Conservation (phyloP, 2,329 filamentous ascomycete species). For the Pyricularia pennisetigena region DNA sequence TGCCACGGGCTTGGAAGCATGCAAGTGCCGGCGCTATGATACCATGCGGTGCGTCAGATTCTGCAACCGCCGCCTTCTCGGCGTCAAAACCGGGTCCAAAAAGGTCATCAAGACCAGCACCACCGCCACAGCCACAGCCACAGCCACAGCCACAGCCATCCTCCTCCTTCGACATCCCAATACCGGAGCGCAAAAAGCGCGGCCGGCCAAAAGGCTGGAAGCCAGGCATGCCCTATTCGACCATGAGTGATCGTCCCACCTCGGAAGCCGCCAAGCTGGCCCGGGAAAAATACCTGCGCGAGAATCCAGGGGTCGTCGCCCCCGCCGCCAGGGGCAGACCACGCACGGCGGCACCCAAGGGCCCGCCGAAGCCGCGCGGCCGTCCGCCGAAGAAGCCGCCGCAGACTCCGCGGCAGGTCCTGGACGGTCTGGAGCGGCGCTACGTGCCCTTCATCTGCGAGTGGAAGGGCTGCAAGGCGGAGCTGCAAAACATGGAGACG, state of each 20-base stretch:
- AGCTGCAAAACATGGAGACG: slow-evolving; percentile 53
- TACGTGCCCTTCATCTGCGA: slow-evolving; percentile 49
- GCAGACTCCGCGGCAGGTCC: slow-evolving; percentile 29
- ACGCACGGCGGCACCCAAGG: neutral
- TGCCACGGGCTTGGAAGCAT: neutral
- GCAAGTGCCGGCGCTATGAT: neutral
- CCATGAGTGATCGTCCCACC: slow-evolving; percentile 7
- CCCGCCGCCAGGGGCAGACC: neutral
- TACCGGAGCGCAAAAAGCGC: slow-evolving; percentile 16
- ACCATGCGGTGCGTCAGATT: neutral
- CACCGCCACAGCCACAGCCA: neutral
- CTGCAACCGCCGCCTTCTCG: neutral
- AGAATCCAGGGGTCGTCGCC: neutral
- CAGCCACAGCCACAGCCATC: neutral
- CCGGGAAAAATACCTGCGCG: neutral
- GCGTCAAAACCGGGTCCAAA: neutral
- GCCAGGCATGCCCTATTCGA: slow-evolving; percentile 20
- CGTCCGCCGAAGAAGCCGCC: slow-evolving; percentile 29
- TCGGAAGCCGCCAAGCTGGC: slow-evolving; percentile 4
- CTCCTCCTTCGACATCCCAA: neutral
- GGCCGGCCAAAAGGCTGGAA: slow-evolving; percentile 41
- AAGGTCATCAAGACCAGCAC: neutral
- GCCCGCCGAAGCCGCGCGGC: slow-evolving; percentile 26
- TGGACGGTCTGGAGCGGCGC: slow-evolving; percentile 27
- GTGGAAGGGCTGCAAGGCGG: slow-evolving; percentile 48